Conservation (phyloP, 2,329 filamentous ascomycete species). For the Colletotrichum eremochloae region DNA sequence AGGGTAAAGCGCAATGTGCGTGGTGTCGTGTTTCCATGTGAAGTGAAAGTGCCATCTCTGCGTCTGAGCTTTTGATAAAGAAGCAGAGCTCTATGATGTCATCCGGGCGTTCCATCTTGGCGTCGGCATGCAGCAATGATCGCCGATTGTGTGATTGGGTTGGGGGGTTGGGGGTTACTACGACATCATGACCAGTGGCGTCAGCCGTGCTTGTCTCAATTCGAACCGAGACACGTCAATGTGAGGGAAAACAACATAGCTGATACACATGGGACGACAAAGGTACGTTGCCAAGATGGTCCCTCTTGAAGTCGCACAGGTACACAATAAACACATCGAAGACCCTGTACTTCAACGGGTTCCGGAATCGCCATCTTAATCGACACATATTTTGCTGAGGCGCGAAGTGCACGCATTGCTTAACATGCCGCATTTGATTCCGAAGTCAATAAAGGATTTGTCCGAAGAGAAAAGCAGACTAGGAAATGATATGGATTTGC, state of each 20-base stretch:
- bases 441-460: background rate
- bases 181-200: conserved; percentile 19
- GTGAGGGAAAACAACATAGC: background rate
- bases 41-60: too few relatives aligned
- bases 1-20: background rate
- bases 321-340: too few relatives aligned
- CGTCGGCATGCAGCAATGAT: conserved; percentile 25
- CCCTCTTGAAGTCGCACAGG: too few relatives aligned
- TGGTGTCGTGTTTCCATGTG: too few relatives aligned
- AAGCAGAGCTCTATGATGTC: conserved; percentile 26
- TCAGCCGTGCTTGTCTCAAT: background rate
- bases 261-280: too few relatives aligned
- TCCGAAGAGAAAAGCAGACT: background rate
- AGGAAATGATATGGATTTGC: too few relatives aligned
- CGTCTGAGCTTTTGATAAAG: conserved; percentile 11
- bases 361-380: background rate
- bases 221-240: background rate
- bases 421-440: background rate
- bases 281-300: too few relatives aligned
- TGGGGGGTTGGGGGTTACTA: background rate
- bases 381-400: background rate
- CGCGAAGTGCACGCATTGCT: background rate
- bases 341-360: background rate
- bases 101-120: conserved; percentile 11
- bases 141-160: conserved; percentile 27